A percentile compares a stretch with the other conserved stretches of the same genome.
phyloP scores from a whole-genome alignment of 306 rosid genomes.

The Ziziphus jujuba region DNA sequence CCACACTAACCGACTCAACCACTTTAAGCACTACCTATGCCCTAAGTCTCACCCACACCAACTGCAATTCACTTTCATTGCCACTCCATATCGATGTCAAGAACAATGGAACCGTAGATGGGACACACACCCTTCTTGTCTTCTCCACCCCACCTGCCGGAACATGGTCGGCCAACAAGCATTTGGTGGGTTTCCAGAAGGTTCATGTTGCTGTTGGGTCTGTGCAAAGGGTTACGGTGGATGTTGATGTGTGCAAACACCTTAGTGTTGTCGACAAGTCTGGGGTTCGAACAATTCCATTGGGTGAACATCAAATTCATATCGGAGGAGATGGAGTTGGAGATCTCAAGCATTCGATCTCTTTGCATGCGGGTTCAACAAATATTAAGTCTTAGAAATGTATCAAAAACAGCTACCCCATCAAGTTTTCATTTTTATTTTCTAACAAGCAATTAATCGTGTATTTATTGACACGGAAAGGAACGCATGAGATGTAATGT shows the following conservation, averaged over 20 bases:
- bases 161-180: slow-evolving; percentile 39
- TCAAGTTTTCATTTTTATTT: too few relatives aligned
- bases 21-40: slow-evolving; percentile 8
- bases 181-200: slow-evolving; percentile 59
- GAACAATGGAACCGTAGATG: slow-evolving; percentile 69
- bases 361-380: too few relatives aligned
- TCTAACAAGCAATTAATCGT: too few relatives aligned
- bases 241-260: slow-evolving; percentile 68
- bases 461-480: too few relatives aligned
- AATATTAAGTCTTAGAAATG: too few relatives aligned
- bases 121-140: slow-evolving; percentile 63
- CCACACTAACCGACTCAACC: slow-evolving; percentile 39
- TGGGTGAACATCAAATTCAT: slow-evolving; percentile 68
- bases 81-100: slow-evolving; percentile 49
- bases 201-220: slow-evolving; percentile 55
- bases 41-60: slow-evolving; percentile 43
- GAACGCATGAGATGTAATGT: too few relatives aligned
- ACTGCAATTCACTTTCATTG: slow-evolving; percentile 39
- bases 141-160: slow-evolving; percentile 54
- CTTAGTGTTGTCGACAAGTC: slow-evolving; percentile 61
- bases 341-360: too few relatives aligned
- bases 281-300: slow-evolving; percentile 78
- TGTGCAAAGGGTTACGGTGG: slow-evolving; percentile 34
- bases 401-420: too few relatives aligned
- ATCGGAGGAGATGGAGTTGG: slow-evolving; percentile 75